phyloP scores from a whole-genome alignment of 805 yeast genomes.

The Tetrapisispora namnaoensis region DNA sequence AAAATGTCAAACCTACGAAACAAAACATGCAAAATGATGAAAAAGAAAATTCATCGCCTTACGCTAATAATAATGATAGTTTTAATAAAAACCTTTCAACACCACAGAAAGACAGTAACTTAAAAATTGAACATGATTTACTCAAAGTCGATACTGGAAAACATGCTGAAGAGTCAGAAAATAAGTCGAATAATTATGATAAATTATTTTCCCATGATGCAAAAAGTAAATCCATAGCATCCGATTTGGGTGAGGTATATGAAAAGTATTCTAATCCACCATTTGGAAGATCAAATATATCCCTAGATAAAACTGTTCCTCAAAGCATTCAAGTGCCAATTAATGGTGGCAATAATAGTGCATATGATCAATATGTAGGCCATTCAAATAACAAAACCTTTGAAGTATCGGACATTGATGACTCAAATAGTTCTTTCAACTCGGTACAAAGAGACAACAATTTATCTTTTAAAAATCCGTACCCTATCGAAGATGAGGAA shows the following conservation, averaged over 20 bases:
- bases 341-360: neutral
- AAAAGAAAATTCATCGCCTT: constrained; percentile 1
- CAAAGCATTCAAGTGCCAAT: neutral
- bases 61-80: neutral
- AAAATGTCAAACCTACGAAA: neutral
- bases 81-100: neutral
- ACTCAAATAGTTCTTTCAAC: constrained; percentile 13
- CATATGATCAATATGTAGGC: constrained; percentile 22
- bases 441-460: constrained; percentile 6
- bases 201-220: neutral
- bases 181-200: no score
- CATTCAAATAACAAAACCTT: constrained; percentile 13
- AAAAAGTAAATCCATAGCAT: constrained; percentile 1
- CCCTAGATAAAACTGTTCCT: neutral
- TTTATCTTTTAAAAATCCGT: constrained; percentile 1
- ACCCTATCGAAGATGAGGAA: constrained; percentile 6
- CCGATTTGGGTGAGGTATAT: constrained; percentile 9
- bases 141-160: no score
- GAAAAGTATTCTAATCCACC: constrained; percentile 9
- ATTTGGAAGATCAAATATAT: constrained; percentile 5
- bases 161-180: neutral
- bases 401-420: constrained; percentile 19
- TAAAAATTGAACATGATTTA: neutral
- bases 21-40: neutral
- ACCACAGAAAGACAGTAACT: neutral